Base-by-base conservation (phyloP, 2,329 filamentous ascomycete species). In the Pochonia chlamydosporia region DNA sequence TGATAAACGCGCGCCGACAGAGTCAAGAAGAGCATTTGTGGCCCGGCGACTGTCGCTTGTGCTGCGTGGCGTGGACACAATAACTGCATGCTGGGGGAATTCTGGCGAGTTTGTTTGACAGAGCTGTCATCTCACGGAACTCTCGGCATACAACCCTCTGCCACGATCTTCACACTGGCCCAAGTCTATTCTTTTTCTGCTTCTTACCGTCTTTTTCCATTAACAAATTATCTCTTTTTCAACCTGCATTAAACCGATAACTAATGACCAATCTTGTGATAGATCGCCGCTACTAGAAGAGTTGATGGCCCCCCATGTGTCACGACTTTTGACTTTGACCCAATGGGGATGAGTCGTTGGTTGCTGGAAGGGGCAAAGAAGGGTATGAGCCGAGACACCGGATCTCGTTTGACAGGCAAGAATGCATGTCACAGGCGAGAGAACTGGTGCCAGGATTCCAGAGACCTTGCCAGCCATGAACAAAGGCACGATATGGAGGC, bases 271-370 rank as follows among this genome's bases (percentile, higher is more conserved):
- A 30, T 23, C 40, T 42, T 47, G 50, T 52, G 46, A 51, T 48
- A 56, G 54, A 55, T 50, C 51, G 54, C 37, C 54, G 54, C 39
- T 52, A 55, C 52, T 56, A 46, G 24, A 40, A n/a, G 16, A 16
- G 18, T 18, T 3, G n/a, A 18, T 20, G 11, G 25, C 46, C 20
- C 42, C n/a, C 44, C 23, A 25, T 31, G 42, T 25, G 26, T 33
- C 10, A 37, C 7, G 20, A 3, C 13, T 33, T 28, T 24, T 21
- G 26, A 44, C n/a, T 31, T 44, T 33, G 28, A 37, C 40, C 18
- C 7, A 28, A 31, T 33, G 9, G n/a, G 30, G 30, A n/a, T 5
- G 11, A 14, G 14, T 7, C 5, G 7, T 5, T 14, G 16, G 41
- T 33, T 31, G 28, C 28, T 33, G 28, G 28, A 33, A 16, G 16